Percentiles rank a stretch among this genome's conserved stretches.
These are phyloP conservation scores for Dioscorea cayenensis DNA, from an alignment of 116 monocot genomes.

Conservation along the genomic window DNA sequence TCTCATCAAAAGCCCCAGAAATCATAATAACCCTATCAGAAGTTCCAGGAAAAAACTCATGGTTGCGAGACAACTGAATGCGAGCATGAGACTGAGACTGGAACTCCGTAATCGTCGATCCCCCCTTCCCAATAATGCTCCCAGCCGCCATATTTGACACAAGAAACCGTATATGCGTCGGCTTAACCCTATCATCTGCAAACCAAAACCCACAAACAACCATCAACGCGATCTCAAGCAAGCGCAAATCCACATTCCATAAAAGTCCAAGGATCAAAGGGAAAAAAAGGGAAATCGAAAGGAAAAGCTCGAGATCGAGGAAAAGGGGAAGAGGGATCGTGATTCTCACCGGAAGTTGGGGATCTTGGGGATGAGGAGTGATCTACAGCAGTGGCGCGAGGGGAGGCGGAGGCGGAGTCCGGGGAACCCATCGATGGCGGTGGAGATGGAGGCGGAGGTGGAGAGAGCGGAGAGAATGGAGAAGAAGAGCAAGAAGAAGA, in stretches of 20 bases:
- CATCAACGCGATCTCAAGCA: not conserved
- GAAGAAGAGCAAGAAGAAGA: too few relatives aligned
- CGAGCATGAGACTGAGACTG: constrained; percentile 95
- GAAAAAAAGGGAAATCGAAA: not conserved
- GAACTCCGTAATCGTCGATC: constrained; percentile 88
- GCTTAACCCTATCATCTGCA: constrained; percentile 75
- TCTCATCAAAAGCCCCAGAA: constrained; percentile 69
- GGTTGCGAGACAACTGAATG: constrained; percentile 89
- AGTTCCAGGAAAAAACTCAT: constrained; percentile 97
- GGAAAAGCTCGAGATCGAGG: not conserved
- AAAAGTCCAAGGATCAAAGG: not conserved
- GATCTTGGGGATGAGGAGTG: not conserved
- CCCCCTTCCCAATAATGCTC: constrained; percentile 97
- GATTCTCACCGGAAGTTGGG: not conserved
- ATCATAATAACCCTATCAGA: constrained; percentile 92
- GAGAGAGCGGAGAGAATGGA: not conserved
- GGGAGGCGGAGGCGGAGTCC: not conserved
- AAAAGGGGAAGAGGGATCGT: not conserved
- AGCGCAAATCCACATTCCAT: not conserved
- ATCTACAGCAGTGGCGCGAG: not conserved
- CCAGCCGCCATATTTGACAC: constrained; percentile 94
- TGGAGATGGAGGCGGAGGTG: not conserved
- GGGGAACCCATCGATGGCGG: not conserved
- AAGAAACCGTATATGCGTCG: constrained; percentile 75
- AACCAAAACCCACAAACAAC: not conserved